phyloP scores from a whole-genome alignment of 179 eudicot genomes.

The Beta macrorhiza region DNA sequence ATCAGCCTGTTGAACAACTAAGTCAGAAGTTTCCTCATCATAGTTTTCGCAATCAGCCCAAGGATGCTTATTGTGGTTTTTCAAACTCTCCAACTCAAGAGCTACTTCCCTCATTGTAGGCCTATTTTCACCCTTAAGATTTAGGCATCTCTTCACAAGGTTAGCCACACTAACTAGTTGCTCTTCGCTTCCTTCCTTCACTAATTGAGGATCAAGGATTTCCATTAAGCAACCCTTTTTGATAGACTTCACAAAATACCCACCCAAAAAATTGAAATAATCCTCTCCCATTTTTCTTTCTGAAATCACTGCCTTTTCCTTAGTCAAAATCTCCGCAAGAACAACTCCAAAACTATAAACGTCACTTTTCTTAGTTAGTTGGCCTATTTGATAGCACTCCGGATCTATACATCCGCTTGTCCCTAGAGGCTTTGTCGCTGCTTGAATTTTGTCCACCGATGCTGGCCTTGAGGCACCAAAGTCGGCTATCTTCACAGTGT shows the following conservation, averaged over 20 bases:
- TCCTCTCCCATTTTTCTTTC: neutral
- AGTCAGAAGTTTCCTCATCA: neutral
- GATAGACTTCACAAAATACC: slow-evolving; percentile 1
- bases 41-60: neutral
- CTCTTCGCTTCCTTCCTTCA: slow-evolving; percentile 14
- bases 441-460: slow-evolving; percentile 13
- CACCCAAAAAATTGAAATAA: neutral
- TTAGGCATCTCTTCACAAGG: slow-evolving; percentile 10
- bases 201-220: slow-evolving; percentile 14
- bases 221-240: slow-evolving; percentile 14
- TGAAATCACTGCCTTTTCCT: neutral
- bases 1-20: neutral
- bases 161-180: slow-evolving; percentile 5
- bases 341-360: slow-evolving; percentile 33
- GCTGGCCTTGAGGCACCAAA: slow-evolving; percentile 23
- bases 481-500: slow-evolving; percentile 15
- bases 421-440: neutral
- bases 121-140: slow-evolving; percentile 10
- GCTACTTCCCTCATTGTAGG: slow-evolving; percentile 25
- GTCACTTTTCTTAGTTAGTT: slow-evolving; percentile 26
- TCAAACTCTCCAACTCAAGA: slow-evolving; percentile 6
- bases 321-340: slow-evolving; percentile 25
- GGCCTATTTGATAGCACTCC: neutral
- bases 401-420: slow-evolving; percentile 23
- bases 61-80: slow-evolving; percentile 11